Conservation (phyloP, 495 filamentous ascomycete species). For the Aspergillus cristatus region DNA sequence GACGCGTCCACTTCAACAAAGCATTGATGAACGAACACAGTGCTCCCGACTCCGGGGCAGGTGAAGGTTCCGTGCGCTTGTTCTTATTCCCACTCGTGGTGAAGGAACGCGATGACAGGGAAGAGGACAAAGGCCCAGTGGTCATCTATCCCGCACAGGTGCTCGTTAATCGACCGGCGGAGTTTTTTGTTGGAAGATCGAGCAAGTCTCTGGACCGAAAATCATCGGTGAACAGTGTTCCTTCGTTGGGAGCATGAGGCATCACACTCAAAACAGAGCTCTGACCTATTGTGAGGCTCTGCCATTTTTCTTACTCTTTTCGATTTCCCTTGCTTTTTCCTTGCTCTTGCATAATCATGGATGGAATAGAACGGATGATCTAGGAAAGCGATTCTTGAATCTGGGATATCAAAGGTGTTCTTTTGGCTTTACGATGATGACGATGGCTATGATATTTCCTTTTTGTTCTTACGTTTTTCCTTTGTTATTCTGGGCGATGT, state of each 20-base stretch:
- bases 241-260: slow-evolving; percentile 42
- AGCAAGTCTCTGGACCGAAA: slow-evolving; percentile 39
- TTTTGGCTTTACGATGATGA: slow-evolving; percentile 1
- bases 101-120: slow-evolving; percentile 82
- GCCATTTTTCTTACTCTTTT: background rate
- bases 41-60: slow-evolving; percentile 60
- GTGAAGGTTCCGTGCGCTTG: slow-evolving; percentile 70
- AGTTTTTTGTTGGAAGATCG: too few species aligned
- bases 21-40: slow-evolving; percentile 87
- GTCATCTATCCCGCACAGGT: slow-evolving; percentile 93
- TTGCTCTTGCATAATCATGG: slow-evolving; percentile 3
- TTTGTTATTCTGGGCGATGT: slow-evolving; percentile 6
- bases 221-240: too few species aligned
- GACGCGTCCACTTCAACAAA: slow-evolving; percentile 79
- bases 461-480: slow-evolving; percentile 10
- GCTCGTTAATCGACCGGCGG: slow-evolving; percentile 49
- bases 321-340: slow-evolving; percentile 1
- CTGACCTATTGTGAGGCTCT: too few species aligned
- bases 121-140: slow-evolving; percentile 79
- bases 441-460: slow-evolving; percentile 10
- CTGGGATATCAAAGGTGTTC: slow-evolving; percentile 2
- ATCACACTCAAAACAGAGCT: too few species aligned
- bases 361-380: too few species aligned
- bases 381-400: too few species aligned
- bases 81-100: slow-evolving; percentile 93